These are phyloP conservation scores for Pelargonium australe DNA, from an alignment of 441 rosid genomes.

Conservation along the genomic window DNA sequence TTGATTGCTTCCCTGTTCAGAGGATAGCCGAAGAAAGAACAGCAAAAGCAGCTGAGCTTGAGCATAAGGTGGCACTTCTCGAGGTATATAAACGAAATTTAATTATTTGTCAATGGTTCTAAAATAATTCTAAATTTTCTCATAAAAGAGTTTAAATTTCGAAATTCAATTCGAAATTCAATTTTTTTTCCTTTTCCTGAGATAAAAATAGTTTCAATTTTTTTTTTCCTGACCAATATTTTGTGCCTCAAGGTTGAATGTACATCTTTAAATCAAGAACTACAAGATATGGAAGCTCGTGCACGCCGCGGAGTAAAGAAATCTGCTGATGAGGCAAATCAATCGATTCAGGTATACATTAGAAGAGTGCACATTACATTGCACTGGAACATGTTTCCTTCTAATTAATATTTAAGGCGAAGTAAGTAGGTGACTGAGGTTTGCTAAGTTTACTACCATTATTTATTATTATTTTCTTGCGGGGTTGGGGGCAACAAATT, in stretches of 20 bases:
- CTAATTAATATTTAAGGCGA: not conserved
- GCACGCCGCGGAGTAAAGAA: constrained; percentile 90
- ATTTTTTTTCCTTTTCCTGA: too few relatives aligned
- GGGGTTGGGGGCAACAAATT: not conserved
- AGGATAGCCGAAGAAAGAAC: constrained; percentile 92
- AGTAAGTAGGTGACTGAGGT: not conserved
- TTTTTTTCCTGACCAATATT: constrained; percentile 9
- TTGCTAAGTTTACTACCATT: not conserved
- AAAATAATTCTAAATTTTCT: constrained; percentile 17
- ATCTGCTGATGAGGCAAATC: constrained; percentile 82
- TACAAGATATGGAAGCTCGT: constrained; percentile 88
- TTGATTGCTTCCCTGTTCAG: constrained; percentile 35
- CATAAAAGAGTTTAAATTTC: too few relatives aligned
- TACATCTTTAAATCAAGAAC: constrained; percentile 83
- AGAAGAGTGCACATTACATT: constrained; percentile 7
- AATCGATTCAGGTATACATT: constrained; percentile 71
- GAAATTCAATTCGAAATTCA: too few relatives aligned
- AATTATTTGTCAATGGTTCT: not conserved
- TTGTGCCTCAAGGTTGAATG: constrained; percentile 56
- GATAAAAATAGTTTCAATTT: constrained; percentile 14
- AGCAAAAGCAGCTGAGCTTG: constrained; percentile 77
- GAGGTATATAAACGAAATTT: constrained; percentile 50
- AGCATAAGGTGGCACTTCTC: constrained; percentile 84
- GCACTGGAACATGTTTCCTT: not conserved
- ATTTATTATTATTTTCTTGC: not conserved